A percentile compares a stretch with the other conserved stretches of the same genome.
phyloP scores from a whole-genome alignment of 2,329 filamentous ascomycete genomes.

The Fusarium xylarioides region DNA sequence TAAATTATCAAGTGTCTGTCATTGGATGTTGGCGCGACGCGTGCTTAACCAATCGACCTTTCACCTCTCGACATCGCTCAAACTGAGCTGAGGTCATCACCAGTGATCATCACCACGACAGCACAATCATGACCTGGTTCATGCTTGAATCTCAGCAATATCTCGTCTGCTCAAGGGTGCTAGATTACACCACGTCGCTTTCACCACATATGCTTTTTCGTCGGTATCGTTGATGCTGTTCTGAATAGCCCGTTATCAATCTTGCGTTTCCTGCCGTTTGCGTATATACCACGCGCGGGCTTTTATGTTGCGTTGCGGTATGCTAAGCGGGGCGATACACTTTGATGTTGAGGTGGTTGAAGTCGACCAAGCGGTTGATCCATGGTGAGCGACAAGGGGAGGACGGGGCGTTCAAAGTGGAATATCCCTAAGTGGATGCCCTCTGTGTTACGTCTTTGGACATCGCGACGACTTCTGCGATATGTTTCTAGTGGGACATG shows the following conservation, averaged over 20 bases:
- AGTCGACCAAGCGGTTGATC: slow-evolving; percentile 30
- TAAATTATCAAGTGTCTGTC: slow-evolving; percentile 15
- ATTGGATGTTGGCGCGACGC: slow-evolving; percentile 9
- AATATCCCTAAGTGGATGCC: not conserved
- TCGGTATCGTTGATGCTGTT: not conserved
- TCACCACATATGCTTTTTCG: not conserved
- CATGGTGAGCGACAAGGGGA: slow-evolving; percentile 11
- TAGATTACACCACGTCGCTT: not conserved
- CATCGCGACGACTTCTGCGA: slow-evolving; percentile 1
- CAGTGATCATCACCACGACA: slow-evolving; percentile 21
- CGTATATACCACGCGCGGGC: not conserved
- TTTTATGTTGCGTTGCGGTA: slow-evolving; percentile 3
- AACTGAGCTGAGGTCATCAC: slow-evolving; percentile 28
- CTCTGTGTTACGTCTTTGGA: slow-evolving; percentile 18
- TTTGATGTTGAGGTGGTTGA: slow-evolving; percentile 4
- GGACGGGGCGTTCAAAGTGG: slow-evolving; percentile 1
- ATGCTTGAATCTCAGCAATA: not conserved
- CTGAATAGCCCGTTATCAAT: not conserved
- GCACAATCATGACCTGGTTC: not conserved
- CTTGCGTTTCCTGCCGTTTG: not conserved
- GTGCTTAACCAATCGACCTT: slow-evolving; percentile 23
- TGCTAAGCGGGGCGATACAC: slow-evolving; percentile 4
- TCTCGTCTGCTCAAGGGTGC: not conserved
- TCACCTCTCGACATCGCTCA: slow-evolving; percentile 12
- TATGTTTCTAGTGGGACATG: slow-evolving; percentile 22